phyloP scores from a whole-genome alignment of 352 stramenopile genomes.

The Blastocystis sp. region DNA sequence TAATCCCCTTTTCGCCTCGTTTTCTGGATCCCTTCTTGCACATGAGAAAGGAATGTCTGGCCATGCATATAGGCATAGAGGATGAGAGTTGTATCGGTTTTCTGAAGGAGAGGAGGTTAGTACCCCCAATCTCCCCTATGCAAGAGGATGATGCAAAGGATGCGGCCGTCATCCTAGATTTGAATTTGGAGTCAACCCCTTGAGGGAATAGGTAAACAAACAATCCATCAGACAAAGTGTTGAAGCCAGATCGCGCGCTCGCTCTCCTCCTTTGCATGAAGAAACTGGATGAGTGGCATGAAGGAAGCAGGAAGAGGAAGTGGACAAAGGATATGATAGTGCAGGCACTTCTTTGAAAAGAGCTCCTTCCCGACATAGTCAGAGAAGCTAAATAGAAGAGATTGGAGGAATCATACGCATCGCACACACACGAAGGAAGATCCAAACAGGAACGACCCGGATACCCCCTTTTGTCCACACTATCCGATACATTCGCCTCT shows the following conservation, averaged over 20 bases:
- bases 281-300: conserved; percentile 10
- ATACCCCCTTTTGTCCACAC: neutral
- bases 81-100: no score
- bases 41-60: no score
- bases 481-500: neutral
- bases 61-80: no score
- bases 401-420: neutral
- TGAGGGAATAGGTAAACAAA: neutral
- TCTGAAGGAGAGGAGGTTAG: no score
- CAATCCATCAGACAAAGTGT: neutral
- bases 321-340: conserved; percentile 16
- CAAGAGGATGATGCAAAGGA: no score
- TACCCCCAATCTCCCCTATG: no score
- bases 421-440: neutral
- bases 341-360: neutral
- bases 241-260: conserved; percentile 1
- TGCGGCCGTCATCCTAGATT: no score
- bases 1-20: no score
- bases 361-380: neutral
- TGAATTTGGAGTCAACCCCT: no score
- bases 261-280: conserved; percentile 24
- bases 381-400: neutral
- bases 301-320: neutral
- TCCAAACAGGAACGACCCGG: neutral
- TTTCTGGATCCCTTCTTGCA: no score